Evolutionary conservation across 768 basidiomycete genomes (phyloP).

Genomic region (Termitomyces sp.): DNA sequence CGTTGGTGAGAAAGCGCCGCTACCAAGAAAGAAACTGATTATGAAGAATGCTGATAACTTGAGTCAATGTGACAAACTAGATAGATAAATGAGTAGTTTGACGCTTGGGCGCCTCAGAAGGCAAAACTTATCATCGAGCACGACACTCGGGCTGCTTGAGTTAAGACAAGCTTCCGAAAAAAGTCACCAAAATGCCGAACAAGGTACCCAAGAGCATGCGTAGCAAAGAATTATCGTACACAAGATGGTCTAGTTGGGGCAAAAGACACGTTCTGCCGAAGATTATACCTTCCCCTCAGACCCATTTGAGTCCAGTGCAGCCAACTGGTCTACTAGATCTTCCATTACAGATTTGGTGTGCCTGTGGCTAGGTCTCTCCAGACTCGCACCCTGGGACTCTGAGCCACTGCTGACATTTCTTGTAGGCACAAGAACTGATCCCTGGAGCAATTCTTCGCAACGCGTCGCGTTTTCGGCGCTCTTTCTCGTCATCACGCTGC

Average conservation of each 20-base stretch:
- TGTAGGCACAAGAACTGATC: conserved; percentile 55
- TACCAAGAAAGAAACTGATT: too few species aligned
- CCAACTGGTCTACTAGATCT: conserved; percentile 77
- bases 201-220: background rate
- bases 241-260: background rate
- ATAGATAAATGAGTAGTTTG: background rate
- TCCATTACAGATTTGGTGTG: conserved; percentile 66
- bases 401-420: conserved; percentile 25
- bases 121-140: background rate
- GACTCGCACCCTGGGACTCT: conserved; percentile 7
- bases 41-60: background rate
- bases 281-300: background rate
- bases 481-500: conserved; percentile 75
- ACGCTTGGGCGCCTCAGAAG: background rate
- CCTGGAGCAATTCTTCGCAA: conserved; percentile 70
- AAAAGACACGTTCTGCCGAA: background rate
- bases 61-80: background rate
- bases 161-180: background rate
- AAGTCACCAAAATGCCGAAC: background rate
- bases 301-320: conserved; percentile 50
- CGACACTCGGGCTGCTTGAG: too few species aligned
- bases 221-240: background rate
- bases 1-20: background rate
- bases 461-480: conserved; percentile 59
- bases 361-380: conserved; percentile 12